Evolutionary conservation across 805 yeast genomes (phyloP).

Genomic region (Cyberlindnera mrakii): DNA sequence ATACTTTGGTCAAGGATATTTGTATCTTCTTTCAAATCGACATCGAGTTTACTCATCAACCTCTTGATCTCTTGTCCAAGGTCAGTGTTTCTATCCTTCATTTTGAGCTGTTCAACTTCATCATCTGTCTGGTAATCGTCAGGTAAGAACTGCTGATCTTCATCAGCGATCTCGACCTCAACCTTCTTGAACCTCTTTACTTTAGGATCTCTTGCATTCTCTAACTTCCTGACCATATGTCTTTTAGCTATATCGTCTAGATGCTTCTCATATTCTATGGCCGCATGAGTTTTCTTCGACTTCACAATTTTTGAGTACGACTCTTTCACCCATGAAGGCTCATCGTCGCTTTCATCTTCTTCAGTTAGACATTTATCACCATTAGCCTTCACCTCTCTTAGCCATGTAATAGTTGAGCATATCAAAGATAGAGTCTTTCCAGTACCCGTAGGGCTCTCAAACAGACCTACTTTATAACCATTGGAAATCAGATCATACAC

Average conservation of each 20-base stretch:
- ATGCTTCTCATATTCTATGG: constrained; percentile 30
- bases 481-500: constrained; percentile 58
- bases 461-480: constrained; percentile 61
- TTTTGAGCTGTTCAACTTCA: constrained; percentile 15
- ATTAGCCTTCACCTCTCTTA: constrained; percentile 34
- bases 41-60: constrained; percentile 39
- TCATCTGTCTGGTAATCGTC: constrained; percentile 30
- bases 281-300: constrained; percentile 18
- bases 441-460: constrained; percentile 93
- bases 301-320: constrained; percentile 27
- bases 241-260: constrained; percentile 25
- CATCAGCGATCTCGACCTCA: constrained; percentile 26
- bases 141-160: constrained; percentile 35
- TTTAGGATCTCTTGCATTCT: constrained; percentile 7
- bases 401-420: constrained; percentile 82
- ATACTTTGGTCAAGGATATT: constrained; percentile 26
- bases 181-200: constrained; percentile 16
- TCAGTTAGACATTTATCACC: constrained; percentile 13
- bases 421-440: constrained; percentile 87
- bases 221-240: constrained; percentile 10
- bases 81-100: constrained; percentile 25
- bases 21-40: constrained; percentile 13
- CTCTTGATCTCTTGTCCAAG: constrained; percentile 42
- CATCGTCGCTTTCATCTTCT: constrained; percentile 42
- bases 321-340: constrained; percentile 64